Percentiles rank a stretch among this genome's conserved stretches.
Conservation (phyloP, 352 stramenopile species). For the Pythium scleroteichum region DNA sequence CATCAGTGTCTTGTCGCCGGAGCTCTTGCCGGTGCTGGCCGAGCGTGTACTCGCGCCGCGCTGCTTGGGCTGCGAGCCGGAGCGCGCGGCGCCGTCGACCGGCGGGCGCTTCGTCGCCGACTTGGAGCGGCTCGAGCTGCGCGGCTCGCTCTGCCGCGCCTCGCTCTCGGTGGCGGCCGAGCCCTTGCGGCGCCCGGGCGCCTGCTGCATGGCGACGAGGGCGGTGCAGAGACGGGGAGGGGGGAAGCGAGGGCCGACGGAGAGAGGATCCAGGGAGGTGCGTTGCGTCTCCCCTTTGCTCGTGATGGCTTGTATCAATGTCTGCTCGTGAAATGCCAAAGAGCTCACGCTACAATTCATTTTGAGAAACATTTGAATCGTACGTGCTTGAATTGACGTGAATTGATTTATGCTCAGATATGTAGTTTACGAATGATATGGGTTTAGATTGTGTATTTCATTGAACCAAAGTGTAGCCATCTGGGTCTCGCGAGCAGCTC, state of each 20-base stretch:
- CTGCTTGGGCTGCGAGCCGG: constrained; percentile 59
- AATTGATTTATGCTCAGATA: constrained; percentile 9
- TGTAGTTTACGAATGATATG: too few relatives aligned
- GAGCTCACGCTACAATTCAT: not conserved
- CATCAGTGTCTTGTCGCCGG: constrained; percentile 12
- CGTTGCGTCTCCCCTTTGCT: too few relatives aligned
- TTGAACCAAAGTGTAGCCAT: constrained; percentile 16
- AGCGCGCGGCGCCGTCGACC: constrained; percentile 9
- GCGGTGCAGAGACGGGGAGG: not conserved
- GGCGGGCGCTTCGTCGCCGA: constrained; percentile 14
- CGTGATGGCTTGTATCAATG: constrained; percentile 3
- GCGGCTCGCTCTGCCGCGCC: constrained; percentile 1
- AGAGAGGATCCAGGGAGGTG: not conserved
- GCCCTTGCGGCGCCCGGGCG: constrained; percentile 16
- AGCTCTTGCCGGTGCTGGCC: constrained; percentile 1
- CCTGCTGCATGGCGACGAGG: constrained; percentile 8
- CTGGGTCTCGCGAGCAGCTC: constrained; percentile 6
- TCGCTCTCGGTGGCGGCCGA: constrained; percentile 18
- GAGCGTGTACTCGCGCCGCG: constrained; percentile 20
- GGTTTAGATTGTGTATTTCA: too few relatives aligned
- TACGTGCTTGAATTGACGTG: not conserved
- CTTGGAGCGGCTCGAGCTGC: constrained; percentile 13
- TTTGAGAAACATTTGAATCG: not conserved
- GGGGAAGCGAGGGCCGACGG: not conserved
- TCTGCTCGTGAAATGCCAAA: not conserved